Base-by-base conservation (phyloP, 306 rosid genomes). In the Carpinus fangiana region DNA sequence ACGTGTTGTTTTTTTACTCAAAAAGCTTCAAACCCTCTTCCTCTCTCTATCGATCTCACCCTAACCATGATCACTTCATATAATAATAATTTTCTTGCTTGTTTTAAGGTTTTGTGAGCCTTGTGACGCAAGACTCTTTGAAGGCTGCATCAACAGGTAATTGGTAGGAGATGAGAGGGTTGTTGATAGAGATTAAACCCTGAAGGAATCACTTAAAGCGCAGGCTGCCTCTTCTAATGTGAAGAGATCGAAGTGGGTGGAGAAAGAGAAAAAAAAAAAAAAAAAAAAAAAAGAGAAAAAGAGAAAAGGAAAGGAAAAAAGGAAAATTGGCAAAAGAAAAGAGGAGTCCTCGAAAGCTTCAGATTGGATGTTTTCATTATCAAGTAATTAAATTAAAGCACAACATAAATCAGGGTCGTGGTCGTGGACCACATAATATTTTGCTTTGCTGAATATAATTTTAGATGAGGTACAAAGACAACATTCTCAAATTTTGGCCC, bases 1-100 rank as follows among this genome's bases (percentile, higher is more conserved):
- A 87, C 87, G 87, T 91, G 89, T 87, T 76, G 34, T 65, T 71
- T 56, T n/a, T 59, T 61, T 64, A 21, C 31, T 26, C 11, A 7
- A 54, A 48, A 47, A 66, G 18, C 48, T 16, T 23, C 20, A 11
- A 71, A 47, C 67, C 67, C 54, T 75, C 26, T 67, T 67, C 26
- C 23, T 66, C 18, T 82, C 57, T 31, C 51, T n/a, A 14, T 14
- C 47, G 7, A 47, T 31, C 4, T 20, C 9, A 4, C 70, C 0
- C 12, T 12, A 18, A 12, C 43, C 34, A 31, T 31, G 34, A 2
- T 31, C 34, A 31, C 34, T 31, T 31, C 34, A 31, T 31, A 31
- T 31, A 31, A 31, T 31, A 31, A 31, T 31, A 31, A 31, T 31
- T 31, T 31, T 2, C 34, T 31, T 31, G 2, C 34, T 31, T 31